A percentile compares a stretch with the other conserved stretches of the same genome.
Conservation (phyloP, 23 red algal genomes). For the Cyanidioschyzon merolae region DNA sequence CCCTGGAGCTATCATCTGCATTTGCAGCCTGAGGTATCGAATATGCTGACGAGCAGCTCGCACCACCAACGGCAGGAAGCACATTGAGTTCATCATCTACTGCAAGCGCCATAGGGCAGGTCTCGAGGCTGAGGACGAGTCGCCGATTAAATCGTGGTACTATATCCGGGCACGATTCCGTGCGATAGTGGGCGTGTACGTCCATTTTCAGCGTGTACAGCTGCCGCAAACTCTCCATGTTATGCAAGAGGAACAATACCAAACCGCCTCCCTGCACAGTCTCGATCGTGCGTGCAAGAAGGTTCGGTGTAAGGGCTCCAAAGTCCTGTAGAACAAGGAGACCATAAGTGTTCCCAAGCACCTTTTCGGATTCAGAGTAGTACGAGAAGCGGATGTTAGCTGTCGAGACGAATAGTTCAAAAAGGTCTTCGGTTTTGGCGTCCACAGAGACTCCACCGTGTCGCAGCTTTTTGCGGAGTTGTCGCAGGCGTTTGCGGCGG, state of each 20-base stretch:
- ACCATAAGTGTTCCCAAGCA: constrained; percentile 94
- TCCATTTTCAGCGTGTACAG: constrained; percentile 86
- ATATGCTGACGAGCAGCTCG: background rate
- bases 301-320: constrained; percentile 90
- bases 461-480: constrained; percentile 62
- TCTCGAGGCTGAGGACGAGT: constrained; percentile 57
- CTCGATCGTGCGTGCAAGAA: constrained; percentile 75
- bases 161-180: constrained; percentile 55
- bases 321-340: constrained; percentile 96
- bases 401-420: constrained; percentile 87
- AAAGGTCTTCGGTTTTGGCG: constrained; percentile 63
- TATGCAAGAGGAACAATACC: constrained; percentile 60
- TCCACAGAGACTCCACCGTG: constrained; percentile 44
- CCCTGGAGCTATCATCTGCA: background rate
- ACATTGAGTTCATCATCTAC: constrained; percentile 96
- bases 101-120: constrained; percentile 55
- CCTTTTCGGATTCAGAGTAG: constrained; percentile 80
- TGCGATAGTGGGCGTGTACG: constrained; percentile 57
- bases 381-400: constrained; percentile 74
- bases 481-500: constrained; percentile 73
- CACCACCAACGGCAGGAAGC: constrained; percentile 33
- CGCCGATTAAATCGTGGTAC: constrained; percentile 79
- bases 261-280: constrained; percentile 81
- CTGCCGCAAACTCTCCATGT: constrained; percentile 52
- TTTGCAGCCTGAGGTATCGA: background rate